phyloP scores from a whole-genome alignment of 2,329 filamentous ascomycete genomes.

The Phialocephala subalpina region DNA sequence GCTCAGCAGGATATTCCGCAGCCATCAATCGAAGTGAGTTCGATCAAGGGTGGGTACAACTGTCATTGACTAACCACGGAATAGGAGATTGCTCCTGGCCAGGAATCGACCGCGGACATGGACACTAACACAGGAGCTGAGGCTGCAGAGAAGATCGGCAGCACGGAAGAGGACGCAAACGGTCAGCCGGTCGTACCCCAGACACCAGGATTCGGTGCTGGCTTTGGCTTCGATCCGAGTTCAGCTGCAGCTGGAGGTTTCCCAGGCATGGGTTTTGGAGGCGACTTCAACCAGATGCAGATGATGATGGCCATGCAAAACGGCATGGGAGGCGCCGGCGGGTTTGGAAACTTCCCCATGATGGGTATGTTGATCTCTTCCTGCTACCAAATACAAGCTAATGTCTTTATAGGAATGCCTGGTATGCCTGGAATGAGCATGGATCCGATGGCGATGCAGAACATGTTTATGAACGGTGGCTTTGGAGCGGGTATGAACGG shows the following conservation, averaged over 20 bases:
- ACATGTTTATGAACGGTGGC: constrained; percentile 81
- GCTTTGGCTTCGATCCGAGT: constrained; percentile 52
- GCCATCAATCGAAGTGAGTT: constrained; percentile 47
- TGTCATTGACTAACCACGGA: constrained; percentile 28
- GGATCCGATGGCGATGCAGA: constrained; percentile 80
- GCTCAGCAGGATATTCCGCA: constrained; percentile 47
- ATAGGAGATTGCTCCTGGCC: constrained; percentile 44
- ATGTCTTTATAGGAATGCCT: constrained; percentile 68
- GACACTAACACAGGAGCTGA: constrained; percentile 28
- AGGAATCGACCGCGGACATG: constrained; percentile 39
- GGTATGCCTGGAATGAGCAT: constrained; percentile 86
- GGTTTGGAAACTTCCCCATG: constrained; percentile 72
- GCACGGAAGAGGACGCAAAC: constrained; percentile 28
- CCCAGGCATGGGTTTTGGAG: constrained; percentile 56
- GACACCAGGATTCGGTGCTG: constrained; percentile 40
- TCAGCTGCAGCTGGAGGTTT: constrained; percentile 42
- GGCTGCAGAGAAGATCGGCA: constrained; percentile 29
- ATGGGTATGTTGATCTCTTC: constrained; percentile 74
- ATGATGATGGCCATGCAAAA: constrained; percentile 82
- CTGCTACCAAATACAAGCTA: background rate
- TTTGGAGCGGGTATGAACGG: constrained; percentile 79
- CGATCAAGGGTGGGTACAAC: background rate
- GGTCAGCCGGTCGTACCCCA: constrained; percentile 30
- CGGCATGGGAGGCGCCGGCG: constrained; percentile 61
- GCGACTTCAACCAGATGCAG: constrained; percentile 79